Evolutionary conservation across 1,284 basidiomycete species (phyloP), one percentile per base, ranked within the genome.

Genomic region (Sanghuangporus baumii): DNA sequence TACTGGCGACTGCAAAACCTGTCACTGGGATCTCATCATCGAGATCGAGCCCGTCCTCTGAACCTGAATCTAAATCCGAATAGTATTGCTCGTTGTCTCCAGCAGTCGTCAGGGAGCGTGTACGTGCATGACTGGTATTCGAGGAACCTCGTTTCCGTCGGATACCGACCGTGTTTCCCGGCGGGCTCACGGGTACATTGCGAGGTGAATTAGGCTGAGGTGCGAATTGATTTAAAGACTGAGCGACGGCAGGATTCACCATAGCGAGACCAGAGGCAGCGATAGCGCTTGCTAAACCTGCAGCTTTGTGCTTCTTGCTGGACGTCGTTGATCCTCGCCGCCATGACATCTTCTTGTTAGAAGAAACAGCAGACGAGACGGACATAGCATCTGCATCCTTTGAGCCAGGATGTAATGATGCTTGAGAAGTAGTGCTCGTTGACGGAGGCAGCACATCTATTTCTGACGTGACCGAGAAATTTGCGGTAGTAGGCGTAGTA

Each of bases 1-100:
- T 94, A 73, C 93, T 97, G 6, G 96, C 96, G 11, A 99, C 96
- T 0, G 97, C 96, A 73, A 98, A 99, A 2, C 96, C 96, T 2
- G 91, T 93, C 12, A 93, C 88, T 0, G 89, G 89, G 8, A 91
- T 90, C 61, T 86, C 84, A 59, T 85, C 83, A 52, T 78, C 81
- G 66, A 89, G 70, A 69, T 85, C 83, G 52, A 81, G 70, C 34
- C 74, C 78, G 61, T 78, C 75, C 54, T 74, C 78, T 6, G 74
- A 74, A 20, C 69, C 70, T 36, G 69, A 69, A n/a, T 60, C 61
- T 14, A 67, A 66, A 55, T 61, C 71, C 37, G 68, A 71, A 37
- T 68, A 59, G 26, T 50, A 59, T 23, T 55, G 37, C 16, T 65
- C 63, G 31, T 59, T 51, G 34, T 63, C 59, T 26, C 36, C 55